phyloP scores from a whole-genome alignment of 345 rosid species.

The Citrus sinensis region DNA sequence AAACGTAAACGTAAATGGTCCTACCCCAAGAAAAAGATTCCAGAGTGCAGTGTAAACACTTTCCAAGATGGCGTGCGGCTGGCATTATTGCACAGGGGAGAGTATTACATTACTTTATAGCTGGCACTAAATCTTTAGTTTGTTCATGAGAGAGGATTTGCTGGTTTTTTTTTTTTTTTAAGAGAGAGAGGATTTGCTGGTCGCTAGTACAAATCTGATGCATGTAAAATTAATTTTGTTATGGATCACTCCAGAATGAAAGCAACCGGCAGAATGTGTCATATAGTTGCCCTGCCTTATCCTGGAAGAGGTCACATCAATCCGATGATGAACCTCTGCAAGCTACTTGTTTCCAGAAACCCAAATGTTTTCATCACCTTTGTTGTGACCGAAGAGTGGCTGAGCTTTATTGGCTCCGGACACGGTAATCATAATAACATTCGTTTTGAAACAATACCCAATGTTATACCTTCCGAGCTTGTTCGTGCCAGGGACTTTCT shows the following conservation, averaged over 20 bases:
- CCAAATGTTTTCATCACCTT: slow-evolving; percentile 45
- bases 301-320: slow-evolving; percentile 78
- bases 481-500: slow-evolving; percentile 28
- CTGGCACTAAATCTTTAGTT: too few species aligned
- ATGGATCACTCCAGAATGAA: neutral
- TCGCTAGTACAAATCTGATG: too few species aligned
- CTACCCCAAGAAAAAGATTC: too few species aligned
- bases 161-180: too few species aligned
- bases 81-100: too few species aligned
- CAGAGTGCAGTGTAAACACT: too few species aligned
- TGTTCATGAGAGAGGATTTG: too few species aligned
- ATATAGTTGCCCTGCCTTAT: slow-evolving; percentile 58
- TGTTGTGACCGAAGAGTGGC: slow-evolving; percentile 76
- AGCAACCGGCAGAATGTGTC: slow-evolving; percentile 14
- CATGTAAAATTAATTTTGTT: too few species aligned
- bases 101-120: too few species aligned
- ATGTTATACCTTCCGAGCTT: slow-evolving; percentile 50
- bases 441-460: slow-evolving; percentile 38
- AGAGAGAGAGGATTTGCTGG: too few species aligned
- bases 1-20: too few species aligned
- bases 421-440: slow-evolving; percentile 31
- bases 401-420: slow-evolving; percentile 35
- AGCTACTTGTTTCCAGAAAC: slow-evolving; percentile 31
- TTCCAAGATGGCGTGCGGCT: too few species aligned
- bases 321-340: slow-evolving; percentile 69